Evolutionary conservation across 176 grass and related monocot species (phyloP), one percentile per base, ranked within the genome.

Genomic region (Alloteropsis semialata): DNA sequence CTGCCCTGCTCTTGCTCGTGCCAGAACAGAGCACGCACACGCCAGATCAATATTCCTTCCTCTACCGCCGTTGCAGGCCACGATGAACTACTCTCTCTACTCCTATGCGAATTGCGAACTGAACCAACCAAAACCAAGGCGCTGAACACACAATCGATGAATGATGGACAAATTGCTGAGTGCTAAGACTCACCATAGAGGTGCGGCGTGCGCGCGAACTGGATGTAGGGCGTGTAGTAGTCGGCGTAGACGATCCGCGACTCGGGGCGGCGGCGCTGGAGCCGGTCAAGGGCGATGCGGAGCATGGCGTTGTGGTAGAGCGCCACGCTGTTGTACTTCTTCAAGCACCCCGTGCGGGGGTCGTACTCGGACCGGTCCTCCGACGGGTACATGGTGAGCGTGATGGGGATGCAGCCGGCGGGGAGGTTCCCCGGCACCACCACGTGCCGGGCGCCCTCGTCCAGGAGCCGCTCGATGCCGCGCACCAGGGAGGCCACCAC

Each of bases 371-470:
- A 4, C 8, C 71, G 21, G 63, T 86, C 79, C 0, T 86, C 73
- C 48, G 81, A 84, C 13, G 86, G 45, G 84, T 86, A 95, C 84
- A 91, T 72, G 56, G 92, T 91, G 41, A 98, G 84, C 21, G 90
- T 79, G 68, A 89, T 62, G 17, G 92, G 96, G 51, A 95, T 84
- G 88, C 96, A 98, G 0, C 96, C 96, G 29, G 89, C 92, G 24
- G 96, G 96, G 46, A 93, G 72, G 69, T 93, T 95, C 2, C 89
- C 88, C 0, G 91, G 87, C 7, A 98, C 91, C n/a, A 98, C 72
- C 3, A 98, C 53, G 54, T 94, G 89, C 11, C 77, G 6, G 0
- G 96, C 92, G 45, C 96, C 96, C 34, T 95, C 74, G 15, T 87
- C 78, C 0, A 98, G 76, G 11, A 98, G 12, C 3, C 41, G 58